Conservation (phyloP, 208 protist species). For the Phytomonas sp. region DNA sequence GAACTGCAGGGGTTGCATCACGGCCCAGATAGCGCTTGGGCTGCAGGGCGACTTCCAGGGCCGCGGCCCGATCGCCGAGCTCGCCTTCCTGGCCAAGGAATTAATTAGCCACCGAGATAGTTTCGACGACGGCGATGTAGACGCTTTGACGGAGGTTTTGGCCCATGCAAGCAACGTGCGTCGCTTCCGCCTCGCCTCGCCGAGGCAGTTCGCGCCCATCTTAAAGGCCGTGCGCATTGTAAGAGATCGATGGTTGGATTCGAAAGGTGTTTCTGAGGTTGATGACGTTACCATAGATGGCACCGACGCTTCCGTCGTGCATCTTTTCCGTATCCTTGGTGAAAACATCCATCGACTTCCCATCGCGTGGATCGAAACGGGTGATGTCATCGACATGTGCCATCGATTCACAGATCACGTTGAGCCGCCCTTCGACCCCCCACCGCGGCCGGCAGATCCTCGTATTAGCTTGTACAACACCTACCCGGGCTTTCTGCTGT, state of each 20-base stretch:
- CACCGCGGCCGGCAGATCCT: constrained; percentile 80
- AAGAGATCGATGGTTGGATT: constrained; percentile 60
- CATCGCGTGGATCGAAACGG: constrained; percentile 89
- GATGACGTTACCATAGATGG: constrained; percentile 38
- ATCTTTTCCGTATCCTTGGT: constrained; percentile 73
- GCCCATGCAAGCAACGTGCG: constrained; percentile 37
- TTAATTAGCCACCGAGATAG: constrained; percentile 42
- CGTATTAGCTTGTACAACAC: constrained; percentile 81
- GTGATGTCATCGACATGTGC: constrained; percentile 88
- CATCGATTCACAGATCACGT: constrained; percentile 56
- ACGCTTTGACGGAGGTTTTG: constrained; percentile 61
- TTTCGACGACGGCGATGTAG: constrained; percentile 76
- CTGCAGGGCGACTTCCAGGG: constrained; percentile 58
- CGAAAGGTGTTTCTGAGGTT: constrained; percentile 60
- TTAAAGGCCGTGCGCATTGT: constrained; percentile 79
- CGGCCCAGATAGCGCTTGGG: constrained; percentile 78
- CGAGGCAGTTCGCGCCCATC: constrained; percentile 68
- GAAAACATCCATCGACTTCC: constrained; percentile 79
- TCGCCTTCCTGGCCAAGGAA: constrained; percentile 66
- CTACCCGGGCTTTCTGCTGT: constrained; percentile 84
- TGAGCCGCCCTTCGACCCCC: constrained; percentile 66
- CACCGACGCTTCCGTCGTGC: constrained; percentile 49
- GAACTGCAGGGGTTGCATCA: constrained; percentile 77
- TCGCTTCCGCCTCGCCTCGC: constrained; percentile 71
- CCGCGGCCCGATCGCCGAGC: constrained; percentile 70